These are phyloP conservation scores for Mangifera indica DNA, from an alignment of 345 rosid genomes.

Conservation along the genomic window DNA sequence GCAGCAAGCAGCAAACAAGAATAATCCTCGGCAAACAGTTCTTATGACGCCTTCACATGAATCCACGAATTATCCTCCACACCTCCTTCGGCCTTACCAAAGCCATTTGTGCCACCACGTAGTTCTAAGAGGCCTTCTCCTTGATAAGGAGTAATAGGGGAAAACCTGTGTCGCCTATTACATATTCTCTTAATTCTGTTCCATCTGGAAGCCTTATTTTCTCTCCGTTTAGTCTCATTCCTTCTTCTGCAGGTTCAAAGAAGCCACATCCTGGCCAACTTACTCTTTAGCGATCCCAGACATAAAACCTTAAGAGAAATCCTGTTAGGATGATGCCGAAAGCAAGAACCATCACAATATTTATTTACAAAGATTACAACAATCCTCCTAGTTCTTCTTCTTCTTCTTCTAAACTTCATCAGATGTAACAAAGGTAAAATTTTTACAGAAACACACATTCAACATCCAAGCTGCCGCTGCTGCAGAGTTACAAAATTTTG, in stretches of 20 bases:
- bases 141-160: conserved; percentile 67
- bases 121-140: conserved; percentile 40
- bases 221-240: conserved; percentile 51
- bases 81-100: conserved; percentile 65
- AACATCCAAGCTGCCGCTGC: conserved; percentile 9
- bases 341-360: conserved; percentile 23
- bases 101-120: conserved; percentile 50
- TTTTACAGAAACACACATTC: conserved; percentile 39
- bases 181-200: conserved; percentile 50
- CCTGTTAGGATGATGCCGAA: no score
- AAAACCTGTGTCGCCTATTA: conserved; percentile 56
- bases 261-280: conserved; percentile 78
- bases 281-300: no score
- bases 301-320: no score
- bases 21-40: conserved; percentile 58
- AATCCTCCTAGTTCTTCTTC: conserved; percentile 16
- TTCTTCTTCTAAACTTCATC: conserved; percentile 29
- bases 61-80: conserved; percentile 71
- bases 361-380: conserved; percentile 48
- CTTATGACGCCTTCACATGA: conserved; percentile 75
- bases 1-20: conserved; percentile 68
- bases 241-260: conserved; percentile 57
- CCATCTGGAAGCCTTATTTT: conserved; percentile 39
- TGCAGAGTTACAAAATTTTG: conserved; percentile 18
- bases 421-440: conserved; percentile 30